These are phyloP conservation scores for Podospora bellae-mahoneyi DNA, from an alignment of 495 filamentous ascomycete species.

Conservation along the genomic window DNA sequence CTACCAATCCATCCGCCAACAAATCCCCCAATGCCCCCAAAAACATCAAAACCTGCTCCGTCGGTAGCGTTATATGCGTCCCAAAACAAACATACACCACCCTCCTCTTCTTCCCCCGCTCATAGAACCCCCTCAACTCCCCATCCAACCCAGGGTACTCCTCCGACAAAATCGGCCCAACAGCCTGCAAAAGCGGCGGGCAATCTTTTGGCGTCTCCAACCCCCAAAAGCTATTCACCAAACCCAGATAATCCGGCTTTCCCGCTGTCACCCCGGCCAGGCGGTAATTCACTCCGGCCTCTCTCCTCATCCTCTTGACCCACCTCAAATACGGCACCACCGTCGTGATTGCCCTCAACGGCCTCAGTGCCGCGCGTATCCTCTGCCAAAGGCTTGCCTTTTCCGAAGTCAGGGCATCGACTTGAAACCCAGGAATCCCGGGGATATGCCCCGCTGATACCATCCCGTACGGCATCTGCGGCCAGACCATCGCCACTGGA, in stretches of 20 bases:
- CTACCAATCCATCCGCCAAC: constrained; percentile 30
- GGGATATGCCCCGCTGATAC: constrained; percentile 37
- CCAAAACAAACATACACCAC: constrained; percentile 41
- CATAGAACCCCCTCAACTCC: constrained; percentile 26
- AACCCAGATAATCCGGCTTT: constrained; percentile 41
- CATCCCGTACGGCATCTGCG: constrained; percentile 40
- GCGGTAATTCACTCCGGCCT: constrained; percentile 27
- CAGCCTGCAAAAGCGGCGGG: constrained; percentile 33
- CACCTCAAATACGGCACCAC: constrained; percentile 29
- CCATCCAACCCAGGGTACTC: constrained; percentile 28
- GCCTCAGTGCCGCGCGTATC: constrained; percentile 31
- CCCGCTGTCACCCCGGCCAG: constrained; percentile 17
- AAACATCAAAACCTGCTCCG: constrained; percentile 27
- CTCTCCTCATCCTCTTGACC: constrained; percentile 33
- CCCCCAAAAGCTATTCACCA: constrained; percentile 44
- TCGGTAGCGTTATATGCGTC: constrained; percentile 36
- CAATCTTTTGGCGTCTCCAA: constrained; percentile 40
- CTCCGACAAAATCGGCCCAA: constrained; percentile 38
- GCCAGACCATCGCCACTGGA: constrained; percentile 38
- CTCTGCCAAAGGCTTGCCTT: constrained; percentile 35
- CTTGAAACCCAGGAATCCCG: constrained; percentile 39
- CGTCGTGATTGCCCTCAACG: constrained; percentile 23
- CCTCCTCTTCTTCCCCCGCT: constrained; percentile 14
- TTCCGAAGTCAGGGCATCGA: constrained; percentile 37
- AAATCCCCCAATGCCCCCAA: constrained; percentile 26